phyloP scores from a whole-genome alignment of 2,329 filamentous ascomycete genomes.

The Aureobasidium sp. region DNA sequence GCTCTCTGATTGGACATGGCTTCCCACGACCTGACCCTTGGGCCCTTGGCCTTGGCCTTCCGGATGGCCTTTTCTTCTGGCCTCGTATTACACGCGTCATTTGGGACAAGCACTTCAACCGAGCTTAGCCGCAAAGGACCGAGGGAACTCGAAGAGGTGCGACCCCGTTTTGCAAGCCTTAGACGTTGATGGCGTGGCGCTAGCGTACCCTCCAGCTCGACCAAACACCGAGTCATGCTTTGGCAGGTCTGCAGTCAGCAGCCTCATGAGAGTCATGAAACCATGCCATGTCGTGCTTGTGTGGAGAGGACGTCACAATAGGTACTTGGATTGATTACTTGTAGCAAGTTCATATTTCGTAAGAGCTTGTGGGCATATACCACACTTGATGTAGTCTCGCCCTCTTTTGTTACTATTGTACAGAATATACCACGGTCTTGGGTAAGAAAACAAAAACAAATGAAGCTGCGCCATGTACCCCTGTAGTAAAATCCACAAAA shows the following conservation, averaged over 20 bases:
- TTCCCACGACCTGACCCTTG: not conserved
- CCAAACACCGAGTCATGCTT: conserved; percentile 5
- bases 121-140: not conserved
- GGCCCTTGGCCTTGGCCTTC: not conserved
- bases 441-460: not conserved
- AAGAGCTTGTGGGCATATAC: not conserved
- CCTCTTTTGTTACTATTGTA: not conserved
- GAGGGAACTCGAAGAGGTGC: not conserved
- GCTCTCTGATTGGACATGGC: not conserved
- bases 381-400: not conserved
- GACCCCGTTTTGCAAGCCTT: conserved; percentile 6
- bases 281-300: not conserved
- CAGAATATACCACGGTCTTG: not conserved
- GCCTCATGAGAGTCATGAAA: not conserved
- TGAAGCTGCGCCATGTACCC: not conserved
- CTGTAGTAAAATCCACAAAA: not conserved
- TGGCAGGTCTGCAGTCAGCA: not conserved
- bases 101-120: not conserved
- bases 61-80: not conserved
- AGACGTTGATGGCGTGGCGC: not conserved
- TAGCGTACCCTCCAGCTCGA: not conserved
- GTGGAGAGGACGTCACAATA: not conserved
- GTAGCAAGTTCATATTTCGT: conserved; percentile 1
- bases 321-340: not conserved
- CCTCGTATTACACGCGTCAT: conserved; percentile 5